Percentiles rank a stretch among this genome's conserved stretches.
phyloP scores from a whole-genome alignment of 768 basidiomycete genomes.

The Boletellus emodensis region DNA sequence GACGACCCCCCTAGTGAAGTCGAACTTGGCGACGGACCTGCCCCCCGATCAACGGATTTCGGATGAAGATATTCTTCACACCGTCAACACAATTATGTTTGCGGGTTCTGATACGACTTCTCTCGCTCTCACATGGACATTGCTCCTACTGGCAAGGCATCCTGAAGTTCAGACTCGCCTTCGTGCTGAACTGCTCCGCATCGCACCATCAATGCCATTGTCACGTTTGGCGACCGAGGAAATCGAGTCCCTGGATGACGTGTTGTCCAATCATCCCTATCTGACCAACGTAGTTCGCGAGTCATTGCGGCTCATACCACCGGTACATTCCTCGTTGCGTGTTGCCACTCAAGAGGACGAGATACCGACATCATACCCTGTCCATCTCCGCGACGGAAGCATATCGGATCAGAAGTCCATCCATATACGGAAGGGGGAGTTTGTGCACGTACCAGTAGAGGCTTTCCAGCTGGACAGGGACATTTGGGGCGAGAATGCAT shows the following conservation, averaged over 20 bases:
- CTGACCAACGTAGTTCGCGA: constrained; percentile 77
- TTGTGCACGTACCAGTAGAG: constrained; percentile 76
- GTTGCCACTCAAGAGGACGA: constrained; percentile 76
- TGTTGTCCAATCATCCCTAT: constrained; percentile 58
- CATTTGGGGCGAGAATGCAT: constrained; percentile 79
- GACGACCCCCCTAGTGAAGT: constrained; percentile 56
- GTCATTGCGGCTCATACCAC: constrained; percentile 72
- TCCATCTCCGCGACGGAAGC: constrained; percentile 48
- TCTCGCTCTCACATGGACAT: constrained; percentile 78
- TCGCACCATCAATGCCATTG: constrained; percentile 39
- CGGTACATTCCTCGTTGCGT: constrained; percentile 77
- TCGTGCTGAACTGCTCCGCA: constrained; percentile 57
- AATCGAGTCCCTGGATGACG: constrained; percentile 53
- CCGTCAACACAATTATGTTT: constrained; percentile 87
- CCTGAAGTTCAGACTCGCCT: constrained; percentile 66
- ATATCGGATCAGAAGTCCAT: constrained; percentile 41
- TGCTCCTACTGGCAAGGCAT: constrained; percentile 69
- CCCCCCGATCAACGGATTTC: constrained; percentile 70
- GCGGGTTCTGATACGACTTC: constrained; percentile 88
- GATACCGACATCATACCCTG: constrained; percentile 65
- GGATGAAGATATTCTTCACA: constrained; percentile 82
- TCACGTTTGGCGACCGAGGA: constrained; percentile 58
- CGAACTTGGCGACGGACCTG: constrained; percentile 71
- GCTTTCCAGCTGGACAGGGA: constrained; percentile 74
- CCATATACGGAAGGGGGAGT: constrained; percentile 60